Percentiles rank a stretch among this genome's conserved stretches.
Conservation (phyloP, 345 rosid species). For the Streptanthus diversifolius region DNA sequence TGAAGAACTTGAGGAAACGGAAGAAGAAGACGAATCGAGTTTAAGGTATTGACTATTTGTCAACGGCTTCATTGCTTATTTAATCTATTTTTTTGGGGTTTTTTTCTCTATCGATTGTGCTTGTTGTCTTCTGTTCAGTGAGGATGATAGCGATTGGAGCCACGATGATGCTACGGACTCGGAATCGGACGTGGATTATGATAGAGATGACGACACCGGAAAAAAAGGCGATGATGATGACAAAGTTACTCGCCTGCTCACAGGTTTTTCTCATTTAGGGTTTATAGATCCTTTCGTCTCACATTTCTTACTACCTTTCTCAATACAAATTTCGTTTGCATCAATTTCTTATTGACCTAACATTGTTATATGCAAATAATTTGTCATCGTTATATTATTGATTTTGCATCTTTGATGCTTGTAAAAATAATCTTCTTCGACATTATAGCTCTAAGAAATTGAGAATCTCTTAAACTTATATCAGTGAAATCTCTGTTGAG, state of each 20-base stretch:
- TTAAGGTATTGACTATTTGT: conserved; percentile 7
- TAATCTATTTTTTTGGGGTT: not conserved
- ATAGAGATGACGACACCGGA: conserved; percentile 8
- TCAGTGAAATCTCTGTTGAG: not conserved
- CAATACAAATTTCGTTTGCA: too few relatives aligned
- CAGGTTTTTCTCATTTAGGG: conserved; percentile 33
- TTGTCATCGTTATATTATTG: not conserved
- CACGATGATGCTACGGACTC: conserved; percentile 4
- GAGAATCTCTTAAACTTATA: too few relatives aligned
- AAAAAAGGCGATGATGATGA: not conserved
- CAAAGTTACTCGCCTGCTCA: conserved; percentile 39
- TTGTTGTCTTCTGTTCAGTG: conserved; percentile 15
- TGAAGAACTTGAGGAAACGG: not conserved
- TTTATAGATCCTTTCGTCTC: not conserved
- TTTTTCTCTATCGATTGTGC: not conserved
- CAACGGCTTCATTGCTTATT: not conserved
- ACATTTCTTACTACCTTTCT: not conserved
- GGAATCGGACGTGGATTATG: conserved; percentile 9
- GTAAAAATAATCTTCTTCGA: too few relatives aligned
- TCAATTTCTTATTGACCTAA: not conserved
- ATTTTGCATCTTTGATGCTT: not conserved
- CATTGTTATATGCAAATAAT: not conserved
- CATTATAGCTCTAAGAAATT: too few relatives aligned
- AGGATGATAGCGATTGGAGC: conserved; percentile 24
- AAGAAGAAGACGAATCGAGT: conserved; percentile 19